phyloP scores from a whole-genome alignment of 129 eudicot species.

The Tagetes erecta region DNA sequence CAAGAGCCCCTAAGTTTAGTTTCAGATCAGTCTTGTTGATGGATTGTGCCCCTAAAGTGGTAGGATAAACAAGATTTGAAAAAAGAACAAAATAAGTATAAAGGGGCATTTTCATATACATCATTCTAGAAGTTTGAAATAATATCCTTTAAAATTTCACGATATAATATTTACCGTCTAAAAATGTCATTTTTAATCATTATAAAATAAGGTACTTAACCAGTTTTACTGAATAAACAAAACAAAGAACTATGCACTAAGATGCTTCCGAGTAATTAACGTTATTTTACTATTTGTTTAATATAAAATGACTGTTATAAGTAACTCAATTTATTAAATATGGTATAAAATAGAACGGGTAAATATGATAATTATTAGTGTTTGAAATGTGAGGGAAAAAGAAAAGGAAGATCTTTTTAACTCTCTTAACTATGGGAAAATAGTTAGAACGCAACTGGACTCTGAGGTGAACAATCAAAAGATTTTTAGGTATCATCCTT shows the following conservation, averaged over 20 bases:
- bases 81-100: not conserved
- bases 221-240: not conserved
- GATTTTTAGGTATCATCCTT: too few relatives aligned
- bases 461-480: too few relatives aligned
- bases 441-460: too few relatives aligned
- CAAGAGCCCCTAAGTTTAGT: conserved; percentile 7
- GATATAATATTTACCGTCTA: not conserved
- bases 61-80: not conserved
- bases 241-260: not conserved
- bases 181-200: not conserved
- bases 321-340: not conserved
- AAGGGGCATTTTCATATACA: not conserved
- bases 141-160: not conserved
- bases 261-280: not conserved
- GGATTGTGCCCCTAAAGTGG: not conserved
- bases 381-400: too few relatives aligned
- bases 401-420: too few relatives aligned
- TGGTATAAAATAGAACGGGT: not conserved
- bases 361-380: not conserved
- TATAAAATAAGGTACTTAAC: not conserved
- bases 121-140: not conserved
- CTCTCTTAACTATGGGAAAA: too few relatives aligned
- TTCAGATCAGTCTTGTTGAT: not conserved
- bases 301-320: not conserved
- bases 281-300: not conserved